These are phyloP conservation scores for Skeletonema marinoi DNA, from an alignment of 108 stramenopile species.

Conservation along the genomic window DNA sequence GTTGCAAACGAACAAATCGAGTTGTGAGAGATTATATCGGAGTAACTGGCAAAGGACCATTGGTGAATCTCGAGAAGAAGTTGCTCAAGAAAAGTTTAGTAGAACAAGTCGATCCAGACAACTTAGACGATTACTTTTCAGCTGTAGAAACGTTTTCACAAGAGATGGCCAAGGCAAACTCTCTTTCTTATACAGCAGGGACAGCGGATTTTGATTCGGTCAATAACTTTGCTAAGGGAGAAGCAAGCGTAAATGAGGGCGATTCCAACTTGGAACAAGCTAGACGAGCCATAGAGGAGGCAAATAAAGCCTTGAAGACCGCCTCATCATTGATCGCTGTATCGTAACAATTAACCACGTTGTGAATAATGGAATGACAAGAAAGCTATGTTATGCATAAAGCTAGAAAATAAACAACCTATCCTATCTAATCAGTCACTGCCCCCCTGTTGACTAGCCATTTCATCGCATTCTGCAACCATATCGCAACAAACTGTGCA, in stretches of 20 bases:
- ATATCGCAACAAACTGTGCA: constrained; percentile 50
- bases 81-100: constrained; percentile 52
- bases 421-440: not conserved
- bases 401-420: not conserved
- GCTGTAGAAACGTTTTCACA: constrained; percentile 66
- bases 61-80: constrained; percentile 69
- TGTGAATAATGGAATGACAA: not conserved
- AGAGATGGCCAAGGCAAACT: constrained; percentile 55
- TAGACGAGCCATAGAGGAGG: constrained; percentile 57
- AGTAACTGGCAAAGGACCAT: constrained; percentile 74
- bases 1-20: constrained; percentile 70
- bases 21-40: constrained; percentile 78
- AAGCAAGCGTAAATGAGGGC: constrained; percentile 23
- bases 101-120: constrained; percentile 58
- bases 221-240: constrained; percentile 75
- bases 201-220: constrained; percentile 72
- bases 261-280: constrained; percentile 64
- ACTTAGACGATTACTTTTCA: constrained; percentile 59
- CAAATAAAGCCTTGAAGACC: constrained; percentile 55
- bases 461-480: constrained; percentile 45
- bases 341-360: not conserved
- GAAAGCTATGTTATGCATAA: not conserved
- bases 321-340: constrained; percentile 36
- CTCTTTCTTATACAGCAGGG: constrained; percentile 71
- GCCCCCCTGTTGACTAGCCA: constrained; percentile 30